phyloP scores from a whole-genome alignment of 2,329 filamentous ascomycete genomes.

The Verticillium zaregamsianum region DNA sequence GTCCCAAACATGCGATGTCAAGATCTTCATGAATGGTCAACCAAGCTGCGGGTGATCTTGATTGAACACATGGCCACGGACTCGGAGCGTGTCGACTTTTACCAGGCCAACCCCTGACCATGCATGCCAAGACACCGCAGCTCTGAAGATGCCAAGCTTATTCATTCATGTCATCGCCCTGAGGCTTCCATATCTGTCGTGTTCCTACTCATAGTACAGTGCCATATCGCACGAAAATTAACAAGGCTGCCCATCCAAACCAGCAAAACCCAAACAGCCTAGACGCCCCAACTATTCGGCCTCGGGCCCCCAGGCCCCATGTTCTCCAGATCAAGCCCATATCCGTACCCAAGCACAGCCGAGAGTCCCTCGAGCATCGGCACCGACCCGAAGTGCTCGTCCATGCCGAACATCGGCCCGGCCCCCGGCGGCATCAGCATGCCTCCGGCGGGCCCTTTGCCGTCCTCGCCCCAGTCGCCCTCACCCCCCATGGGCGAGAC shows the following conservation, averaged over 20 bases:
- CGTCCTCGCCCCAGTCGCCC: neutral
- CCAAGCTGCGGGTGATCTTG: no score
- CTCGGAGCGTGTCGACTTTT: no score
- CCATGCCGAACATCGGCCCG: slow-evolving; percentile 29
- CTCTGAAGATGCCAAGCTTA: no score
- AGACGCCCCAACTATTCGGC: neutral
- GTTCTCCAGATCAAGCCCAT: slow-evolving; percentile 6
- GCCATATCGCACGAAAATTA: neutral
- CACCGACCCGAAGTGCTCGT: slow-evolving; percentile 30
- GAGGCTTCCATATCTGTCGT: no score
- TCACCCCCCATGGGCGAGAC: slow-evolving; percentile 15
- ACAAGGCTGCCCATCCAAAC: no score
- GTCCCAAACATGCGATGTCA: no score
- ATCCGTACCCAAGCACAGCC: slow-evolving; percentile 10
- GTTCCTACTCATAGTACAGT: no score
- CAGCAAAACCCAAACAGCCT: neutral
- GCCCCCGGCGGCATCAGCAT: slow-evolving; percentile 22
- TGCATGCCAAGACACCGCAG: no score
- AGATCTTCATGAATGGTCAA: no score
- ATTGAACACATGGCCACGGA: no score
- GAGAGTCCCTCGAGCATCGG: slow-evolving; percentile 13
- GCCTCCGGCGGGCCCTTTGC: slow-evolving; percentile 7
- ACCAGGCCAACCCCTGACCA: no score
- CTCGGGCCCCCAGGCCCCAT: neutral
- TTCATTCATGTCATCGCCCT: no score